Evolutionary conservation across 805 yeast genomes (phyloP).

Genomic region (Ogataea paraovalis): DNA sequence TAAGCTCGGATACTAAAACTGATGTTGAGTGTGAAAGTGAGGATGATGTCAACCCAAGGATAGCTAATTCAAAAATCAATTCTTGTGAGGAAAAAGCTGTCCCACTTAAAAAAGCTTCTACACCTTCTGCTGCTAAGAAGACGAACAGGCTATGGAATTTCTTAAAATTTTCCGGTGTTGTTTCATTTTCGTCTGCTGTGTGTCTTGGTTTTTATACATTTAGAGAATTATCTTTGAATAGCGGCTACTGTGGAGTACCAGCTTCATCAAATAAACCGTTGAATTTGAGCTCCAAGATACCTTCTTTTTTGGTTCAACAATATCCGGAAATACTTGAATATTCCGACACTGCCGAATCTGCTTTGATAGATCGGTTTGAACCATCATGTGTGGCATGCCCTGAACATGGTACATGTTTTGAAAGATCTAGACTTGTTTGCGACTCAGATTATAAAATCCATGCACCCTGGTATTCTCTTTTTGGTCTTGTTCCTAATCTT

Average conservation of each 20-base stretch:
- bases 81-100: not conserved
- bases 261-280: conserved; percentile 21
- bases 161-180: not conserved
- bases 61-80: too few relatives aligned
- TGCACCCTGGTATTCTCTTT: conserved; percentile 51
- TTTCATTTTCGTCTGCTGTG: conserved; percentile 36
- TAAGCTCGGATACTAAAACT: conserved; percentile 9
- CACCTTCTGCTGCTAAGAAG: not conserved
- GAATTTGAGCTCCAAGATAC: conserved; percentile 14
- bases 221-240: conserved; percentile 53
- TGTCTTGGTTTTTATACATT: conserved; percentile 48
- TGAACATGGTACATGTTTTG: conserved; percentile 69
- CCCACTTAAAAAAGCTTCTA: not conserved
- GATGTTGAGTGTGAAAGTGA: conserved; percentile 9
- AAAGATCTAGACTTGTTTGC: conserved; percentile 59
- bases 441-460: conserved; percentile 56
- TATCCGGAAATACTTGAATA: conserved; percentile 15
- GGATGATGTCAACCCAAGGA: conserved; percentile 1
- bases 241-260: conserved; percentile 75
- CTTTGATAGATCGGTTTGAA: conserved; percentile 40
- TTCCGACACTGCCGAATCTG: conserved; percentile 37
- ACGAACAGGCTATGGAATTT: not conserved
- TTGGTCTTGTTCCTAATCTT: conserved; percentile 56
- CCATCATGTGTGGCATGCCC: conserved; percentile 81
- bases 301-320: conserved; percentile 10